These are phyloP conservation scores for Corymbia citriodora DNA, from an alignment of 441 rosid species.

Conservation along the genomic window DNA sequence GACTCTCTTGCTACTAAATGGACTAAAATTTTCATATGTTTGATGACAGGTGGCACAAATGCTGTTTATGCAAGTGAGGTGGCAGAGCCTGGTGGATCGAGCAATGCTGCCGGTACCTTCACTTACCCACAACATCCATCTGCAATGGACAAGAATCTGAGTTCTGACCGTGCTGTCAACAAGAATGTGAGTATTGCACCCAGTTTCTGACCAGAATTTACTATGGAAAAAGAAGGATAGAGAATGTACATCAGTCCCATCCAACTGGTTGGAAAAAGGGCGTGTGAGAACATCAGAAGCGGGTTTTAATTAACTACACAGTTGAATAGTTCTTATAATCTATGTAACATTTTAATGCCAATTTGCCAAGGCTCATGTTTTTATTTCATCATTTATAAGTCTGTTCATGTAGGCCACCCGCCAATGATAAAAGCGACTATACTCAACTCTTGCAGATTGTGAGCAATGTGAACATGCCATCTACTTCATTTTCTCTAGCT, in stretches of 20 bases:
- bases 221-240: not conserved
- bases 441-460: slow-evolving; percentile 28
- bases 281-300: not conserved
- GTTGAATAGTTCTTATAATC: not conserved
- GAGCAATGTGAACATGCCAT: slow-evolving; percentile 45
- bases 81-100: slow-evolving; percentile 40
- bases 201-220: not conserved
- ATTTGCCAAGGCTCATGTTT: not conserved
- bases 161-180: slow-evolving; percentile 40
- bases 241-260: not conserved
- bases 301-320: not conserved
- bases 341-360: not conserved
- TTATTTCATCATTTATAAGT: not conserved
- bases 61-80: slow-evolving; percentile 43
- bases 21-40: not conserved
- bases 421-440: not conserved
- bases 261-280: not conserved
- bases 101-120: slow-evolving; percentile 43
- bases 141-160: slow-evolving; percentile 45
- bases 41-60: slow-evolving; percentile 51
- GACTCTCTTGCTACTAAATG: not conserved
- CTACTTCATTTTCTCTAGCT: slow-evolving; percentile 52
- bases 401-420: not conserved
- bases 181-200: slow-evolving; percentile 50
- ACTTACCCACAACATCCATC: slow-evolving; percentile 54